Percentiles rank a stretch among this genome's conserved stretches.
phyloP scores from a whole-genome alignment of 2,329 filamentous ascomycete genomes.

The Pseudopithomyces maydicus region DNA sequence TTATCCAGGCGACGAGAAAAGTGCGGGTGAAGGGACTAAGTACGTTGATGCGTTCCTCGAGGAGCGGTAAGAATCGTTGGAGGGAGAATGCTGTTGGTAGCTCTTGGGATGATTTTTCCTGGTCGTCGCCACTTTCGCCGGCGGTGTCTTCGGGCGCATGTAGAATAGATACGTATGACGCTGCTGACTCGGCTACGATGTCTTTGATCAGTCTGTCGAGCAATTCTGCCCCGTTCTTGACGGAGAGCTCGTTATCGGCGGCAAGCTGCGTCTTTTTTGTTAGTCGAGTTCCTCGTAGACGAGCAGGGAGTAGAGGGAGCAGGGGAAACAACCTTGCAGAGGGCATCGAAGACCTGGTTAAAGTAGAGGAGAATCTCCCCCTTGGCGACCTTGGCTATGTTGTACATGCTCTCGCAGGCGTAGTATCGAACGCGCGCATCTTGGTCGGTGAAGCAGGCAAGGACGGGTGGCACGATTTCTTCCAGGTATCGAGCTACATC shows the following conservation, averaged over 20 bases:
- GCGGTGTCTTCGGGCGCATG: constrained; percentile 64
- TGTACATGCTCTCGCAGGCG: constrained; percentile 99
- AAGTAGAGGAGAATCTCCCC: constrained; percentile 97
- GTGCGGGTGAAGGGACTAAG: constrained; percentile 93
- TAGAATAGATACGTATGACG: constrained; percentile 90
- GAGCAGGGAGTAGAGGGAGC: too few species aligned
- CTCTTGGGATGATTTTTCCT: constrained; percentile 30
- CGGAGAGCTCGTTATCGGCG: constrained; percentile 92
- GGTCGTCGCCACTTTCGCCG: constrained; percentile 44
- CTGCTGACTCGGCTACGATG: constrained; percentile 92
- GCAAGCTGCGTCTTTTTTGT: constrained; percentile 67
- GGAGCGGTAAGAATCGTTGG: constrained; percentile 84
- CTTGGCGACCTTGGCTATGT: constrained; percentile 98
- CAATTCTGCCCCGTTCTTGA: constrained; percentile 96
- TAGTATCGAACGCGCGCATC: constrained; percentile 98
- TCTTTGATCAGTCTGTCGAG: constrained; percentile 95
- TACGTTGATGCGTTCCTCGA: constrained; percentile 93
- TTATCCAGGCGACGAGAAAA: constrained; percentile 96
- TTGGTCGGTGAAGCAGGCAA: constrained; percentile 97
- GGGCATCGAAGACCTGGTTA: constrained; percentile 95
- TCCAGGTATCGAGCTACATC: constrained; percentile 91
- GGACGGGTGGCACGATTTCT: constrained; percentile 92
- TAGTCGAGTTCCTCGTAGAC: constrained; percentile 15
- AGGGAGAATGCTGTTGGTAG: constrained; percentile 90
- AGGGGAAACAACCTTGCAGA: constrained; percentile 78